Percentiles rank a stretch among this genome's conserved stretches.
These are phyloP conservation scores for Euphorbia peplus DNA, from an alignment of 345 rosid species.

Conservation along the genomic window DNA sequence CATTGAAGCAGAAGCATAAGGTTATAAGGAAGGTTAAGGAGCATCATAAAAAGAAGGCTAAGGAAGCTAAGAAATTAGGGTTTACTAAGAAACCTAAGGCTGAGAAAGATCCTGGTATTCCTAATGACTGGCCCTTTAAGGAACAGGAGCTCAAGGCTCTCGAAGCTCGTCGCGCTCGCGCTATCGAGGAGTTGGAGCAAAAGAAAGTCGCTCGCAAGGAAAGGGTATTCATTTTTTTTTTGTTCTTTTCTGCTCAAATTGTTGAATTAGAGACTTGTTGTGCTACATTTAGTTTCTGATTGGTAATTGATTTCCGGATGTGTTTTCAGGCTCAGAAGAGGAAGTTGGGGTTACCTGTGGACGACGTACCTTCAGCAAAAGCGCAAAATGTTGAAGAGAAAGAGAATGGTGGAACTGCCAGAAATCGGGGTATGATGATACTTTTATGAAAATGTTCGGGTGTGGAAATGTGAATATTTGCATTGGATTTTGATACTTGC, in stretches of 20 bases:
- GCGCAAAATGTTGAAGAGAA: slow-evolving; percentile 30
- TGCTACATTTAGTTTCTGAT: neutral
- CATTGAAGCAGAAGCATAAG: slow-evolving; percentile 83
- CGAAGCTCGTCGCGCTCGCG: slow-evolving; percentile 87
- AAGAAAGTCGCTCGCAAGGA: slow-evolving; percentile 89
- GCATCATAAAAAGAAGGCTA: slow-evolving; percentile 94
- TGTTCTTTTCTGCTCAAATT: neutral
- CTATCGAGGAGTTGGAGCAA: slow-evolving; percentile 74
- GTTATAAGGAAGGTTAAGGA: slow-evolving; percentile 82
- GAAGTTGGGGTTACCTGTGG: slow-evolving; percentile 66
- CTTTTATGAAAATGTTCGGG: neutral
- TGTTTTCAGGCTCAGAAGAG: slow-evolving; percentile 60
- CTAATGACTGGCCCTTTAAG: slow-evolving; percentile 98
- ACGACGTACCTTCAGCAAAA: slow-evolving; percentile 26
- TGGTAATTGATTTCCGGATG: neutral
- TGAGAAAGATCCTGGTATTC: slow-evolving; percentile 96
- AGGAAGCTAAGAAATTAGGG: slow-evolving; percentile 84
- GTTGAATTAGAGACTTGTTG: neutral
- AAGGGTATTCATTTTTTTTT: slow-evolving; percentile 47
- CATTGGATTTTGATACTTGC: neutral
- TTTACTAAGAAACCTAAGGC: slow-evolving; percentile 50
- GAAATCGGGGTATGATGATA: slow-evolving; percentile 47
- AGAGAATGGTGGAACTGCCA: slow-evolving; percentile 31
- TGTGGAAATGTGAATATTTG: neutral
- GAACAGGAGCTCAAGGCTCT: slow-evolving; percentile 94